Percentiles rank a stretch among this genome's conserved stretches.
Evolutionary conservation across 768 basidiomycete species (phyloP).

Genomic region (Xerocomus brunneocitrinus): DNA sequence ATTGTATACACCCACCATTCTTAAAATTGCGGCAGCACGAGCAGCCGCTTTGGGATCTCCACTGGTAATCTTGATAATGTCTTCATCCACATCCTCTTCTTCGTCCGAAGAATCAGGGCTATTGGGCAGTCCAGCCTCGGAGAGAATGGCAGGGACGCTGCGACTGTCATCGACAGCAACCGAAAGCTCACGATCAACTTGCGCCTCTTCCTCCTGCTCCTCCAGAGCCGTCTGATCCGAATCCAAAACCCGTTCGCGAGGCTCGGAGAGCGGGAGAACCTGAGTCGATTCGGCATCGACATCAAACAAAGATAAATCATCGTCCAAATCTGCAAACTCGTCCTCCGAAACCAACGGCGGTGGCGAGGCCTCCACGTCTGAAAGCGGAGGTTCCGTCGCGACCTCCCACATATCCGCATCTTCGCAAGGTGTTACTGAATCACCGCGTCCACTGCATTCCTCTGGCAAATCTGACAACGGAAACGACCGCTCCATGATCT

Average conservation of each 20-base stretch:
- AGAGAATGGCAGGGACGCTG: background rate
- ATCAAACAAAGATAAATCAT: slow-evolving; percentile 15
- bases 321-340: slow-evolving; percentile 18
- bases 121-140: background rate
- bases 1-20: slow-evolving; percentile 52
- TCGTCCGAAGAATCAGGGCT: slow-evolving; percentile 18
- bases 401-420: slow-evolving; percentile 15
- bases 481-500: slow-evolving; percentile 30
- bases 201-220: slow-evolving; percentile 29
- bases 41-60: slow-evolving; percentile 85
- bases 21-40: slow-evolving; percentile 88
- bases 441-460: background rate
- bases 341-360: slow-evolving; percentile 11
- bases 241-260: background rate
- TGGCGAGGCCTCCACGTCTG: slow-evolving; percentile 10
- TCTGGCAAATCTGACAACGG: slow-evolving; percentile 11
- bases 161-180: slow-evolving; percentile 22
- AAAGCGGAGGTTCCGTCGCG: slow-evolving; percentile 20
- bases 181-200: slow-evolving; percentile 36
- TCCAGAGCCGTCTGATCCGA: slow-evolving; percentile 18
- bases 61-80: slow-evolving; percentile 78
- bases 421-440: background rate
- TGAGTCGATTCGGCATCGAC: slow-evolving; percentile 14
- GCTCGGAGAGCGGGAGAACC: slow-evolving; percentile 1
- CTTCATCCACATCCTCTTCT: slow-evolving; percentile 34